These are phyloP conservation scores for Hypericum perforatum DNA, from an alignment of 345 rosid genomes.

Conservation along the genomic window DNA sequence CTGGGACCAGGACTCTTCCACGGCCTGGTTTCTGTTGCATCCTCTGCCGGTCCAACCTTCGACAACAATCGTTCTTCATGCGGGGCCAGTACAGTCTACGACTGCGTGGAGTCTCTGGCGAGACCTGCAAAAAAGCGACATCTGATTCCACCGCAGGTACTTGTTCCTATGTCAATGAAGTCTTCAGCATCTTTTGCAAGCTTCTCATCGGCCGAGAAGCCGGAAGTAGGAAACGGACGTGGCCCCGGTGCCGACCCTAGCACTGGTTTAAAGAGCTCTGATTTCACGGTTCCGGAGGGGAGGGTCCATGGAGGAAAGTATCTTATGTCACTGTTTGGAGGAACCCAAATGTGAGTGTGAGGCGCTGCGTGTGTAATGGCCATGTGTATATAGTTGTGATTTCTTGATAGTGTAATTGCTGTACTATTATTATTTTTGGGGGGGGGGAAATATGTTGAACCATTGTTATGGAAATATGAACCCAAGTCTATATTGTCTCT, in stretches of 20 bases:
- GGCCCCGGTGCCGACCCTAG: conserved; percentile 11
- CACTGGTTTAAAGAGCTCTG: conserved; percentile 29
- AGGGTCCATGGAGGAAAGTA: conserved; percentile 87
- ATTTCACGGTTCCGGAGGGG: conserved; percentile 73
- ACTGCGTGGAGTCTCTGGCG: conserved; percentile 53
- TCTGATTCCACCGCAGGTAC: conserved; percentile 71
- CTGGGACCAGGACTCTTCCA: conserved; percentile 76
- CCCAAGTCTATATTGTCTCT: too few species aligned
- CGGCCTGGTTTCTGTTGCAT: conserved; percentile 63
- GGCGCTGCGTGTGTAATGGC: too few species aligned
- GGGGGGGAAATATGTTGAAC: too few species aligned
- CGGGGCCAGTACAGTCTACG: conserved; percentile 49
- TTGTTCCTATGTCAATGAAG: conserved; percentile 91
- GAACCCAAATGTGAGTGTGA: conserved; percentile 31
- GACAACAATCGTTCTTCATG: conserved; percentile 45
- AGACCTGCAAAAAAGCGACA: conserved; percentile 42
- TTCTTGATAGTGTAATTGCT: too few species aligned
- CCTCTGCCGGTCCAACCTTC: conserved; percentile 36
- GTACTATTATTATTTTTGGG: too few species aligned
- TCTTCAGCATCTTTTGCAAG: conserved; percentile 33
- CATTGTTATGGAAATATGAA: too few species aligned
- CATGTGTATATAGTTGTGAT: too few species aligned
- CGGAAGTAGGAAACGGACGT: conserved; percentile 21
- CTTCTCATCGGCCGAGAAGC: conserved; percentile 29
- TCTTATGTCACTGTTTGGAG: conserved; percentile 76